Percentiles rank a stretch among this genome's conserved stretches.
phyloP scores from a whole-genome alignment of 352 stramenopile genomes.

The Peronospora destructor region DNA sequence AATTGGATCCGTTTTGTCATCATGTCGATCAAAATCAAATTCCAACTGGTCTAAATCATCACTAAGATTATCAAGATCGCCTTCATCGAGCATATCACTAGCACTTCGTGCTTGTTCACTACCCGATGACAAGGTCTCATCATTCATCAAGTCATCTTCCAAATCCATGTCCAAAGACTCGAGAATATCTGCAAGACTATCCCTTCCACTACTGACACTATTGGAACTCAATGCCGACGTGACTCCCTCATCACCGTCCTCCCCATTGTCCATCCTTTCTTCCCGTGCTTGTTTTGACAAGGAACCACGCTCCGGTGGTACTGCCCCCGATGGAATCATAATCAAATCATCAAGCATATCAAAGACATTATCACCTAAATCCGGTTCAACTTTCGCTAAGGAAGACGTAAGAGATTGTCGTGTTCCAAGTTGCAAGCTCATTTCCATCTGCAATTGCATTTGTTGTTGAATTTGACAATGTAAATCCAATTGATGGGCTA shows the following conservation, averaged over 20 bases:
- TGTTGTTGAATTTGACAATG: slow-evolving; percentile 84
- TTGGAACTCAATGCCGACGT: slow-evolving; percentile 10
- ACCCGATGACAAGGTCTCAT: slow-evolving; percentile 34
- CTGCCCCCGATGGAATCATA: slow-evolving; percentile 58
- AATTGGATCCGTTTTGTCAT: slow-evolving; percentile 44
- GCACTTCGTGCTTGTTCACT: slow-evolving; percentile 26
- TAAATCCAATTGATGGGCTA: slow-evolving; percentile 73
- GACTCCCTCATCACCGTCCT: slow-evolving; percentile 13
- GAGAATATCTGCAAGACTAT: slow-evolving; percentile 77
- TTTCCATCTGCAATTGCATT: slow-evolving; percentile 84
- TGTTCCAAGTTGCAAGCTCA: slow-evolving; percentile 62
- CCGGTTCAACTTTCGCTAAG: slow-evolving; percentile 65
- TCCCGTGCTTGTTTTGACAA: slow-evolving; percentile 52
- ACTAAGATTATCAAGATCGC: slow-evolving; percentile 49
- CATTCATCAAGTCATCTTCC: slow-evolving; percentile 53
- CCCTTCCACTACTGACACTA: slow-evolving; percentile 36
- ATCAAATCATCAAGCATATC: slow-evolving; percentile 86
- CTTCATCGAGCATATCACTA: slow-evolving; percentile 58
- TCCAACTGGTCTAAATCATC: slow-evolving; percentile 33
- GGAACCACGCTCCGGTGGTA: slow-evolving; percentile 50
- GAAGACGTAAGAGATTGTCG: slow-evolving; percentile 50
- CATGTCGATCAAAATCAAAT: slow-evolving; percentile 23
- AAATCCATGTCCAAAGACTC: slow-evolving; percentile 83
- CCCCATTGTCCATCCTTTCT: slow-evolving; percentile 21
- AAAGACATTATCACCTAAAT: slow-evolving; percentile 80